Percentiles rank a stretch among this genome's conserved stretches.
Evolutionary conservation across 2,329 filamentous ascomycete species (phyloP).

Genomic region (Pseudopithomyces maydicus): DNA sequence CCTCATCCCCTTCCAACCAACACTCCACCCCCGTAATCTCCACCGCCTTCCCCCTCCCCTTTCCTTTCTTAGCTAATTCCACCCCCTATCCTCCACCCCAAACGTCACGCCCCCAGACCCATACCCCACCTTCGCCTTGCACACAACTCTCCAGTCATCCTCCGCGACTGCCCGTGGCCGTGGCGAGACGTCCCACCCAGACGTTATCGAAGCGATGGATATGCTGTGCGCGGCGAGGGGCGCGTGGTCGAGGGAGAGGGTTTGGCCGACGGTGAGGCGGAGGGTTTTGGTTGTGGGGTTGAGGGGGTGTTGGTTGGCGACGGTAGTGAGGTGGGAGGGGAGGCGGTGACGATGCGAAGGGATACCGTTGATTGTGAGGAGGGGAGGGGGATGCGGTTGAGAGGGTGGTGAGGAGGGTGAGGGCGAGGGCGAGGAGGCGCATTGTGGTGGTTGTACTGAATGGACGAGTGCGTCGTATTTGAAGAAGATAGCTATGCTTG

Average conservation of each 20-base stretch:
- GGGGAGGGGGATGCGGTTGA: conserved; percentile 11
- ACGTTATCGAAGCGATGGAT: conserved; percentile 15
- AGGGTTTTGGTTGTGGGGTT: conserved; percentile 16
- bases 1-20: conserved; percentile 6
- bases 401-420: conserved; percentile 10
- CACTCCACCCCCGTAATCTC: conserved; percentile 21
- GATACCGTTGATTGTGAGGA: conserved; percentile 11
- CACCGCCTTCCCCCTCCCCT: conserved; percentile 12
- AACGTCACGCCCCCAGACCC: conserved; percentile 15
- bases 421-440: conserved; percentile 9
- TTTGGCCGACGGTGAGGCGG: conserved; percentile 21
- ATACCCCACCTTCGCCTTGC: conserved; percentile 14
- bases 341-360: conserved; percentile 18
- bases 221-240: conserved; percentile 22
- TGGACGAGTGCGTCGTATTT: too few species aligned
- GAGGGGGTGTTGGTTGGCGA: conserved; percentile 12
- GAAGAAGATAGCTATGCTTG: too few species aligned
- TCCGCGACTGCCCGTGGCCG: conserved; percentile 4
- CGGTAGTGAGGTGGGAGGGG: conserved; percentile 1
- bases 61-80: conserved; percentile 11
- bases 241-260: conserved; percentile 21
- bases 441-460: not conserved
- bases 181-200: conserved; percentile 10
- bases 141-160: conserved; percentile 16
- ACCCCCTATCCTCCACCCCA: conserved; percentile 11